phyloP scores from a whole-genome alignment of 2,329 filamentous ascomycete species.

The Furcasterigmium furcatum region DNA sequence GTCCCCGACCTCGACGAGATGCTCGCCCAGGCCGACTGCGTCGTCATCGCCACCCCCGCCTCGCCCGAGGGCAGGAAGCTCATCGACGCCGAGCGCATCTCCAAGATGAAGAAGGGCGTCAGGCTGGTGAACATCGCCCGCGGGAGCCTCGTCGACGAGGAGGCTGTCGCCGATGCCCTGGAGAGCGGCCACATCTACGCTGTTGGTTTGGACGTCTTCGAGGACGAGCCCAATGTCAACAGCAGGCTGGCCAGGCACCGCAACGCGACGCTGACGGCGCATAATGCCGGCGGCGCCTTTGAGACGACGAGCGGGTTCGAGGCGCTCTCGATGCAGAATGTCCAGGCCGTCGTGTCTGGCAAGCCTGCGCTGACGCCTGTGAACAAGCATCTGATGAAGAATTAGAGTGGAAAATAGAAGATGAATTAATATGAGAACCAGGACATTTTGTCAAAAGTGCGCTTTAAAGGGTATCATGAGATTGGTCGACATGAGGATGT shows the following conservation, averaged over 20 bases:
- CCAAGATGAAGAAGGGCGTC: slow-evolving; percentile 45
- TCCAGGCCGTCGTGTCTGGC: slow-evolving; percentile 41
- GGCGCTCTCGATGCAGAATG: slow-evolving; percentile 49
- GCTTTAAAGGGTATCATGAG: no score
- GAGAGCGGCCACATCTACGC: slow-evolving; percentile 9
- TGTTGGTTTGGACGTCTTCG: slow-evolving; percentile 22
- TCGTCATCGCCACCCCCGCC: slow-evolving; percentile 46
- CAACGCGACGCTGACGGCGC: slow-evolving; percentile 43
- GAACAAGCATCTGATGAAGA: slow-evolving; percentile 44
- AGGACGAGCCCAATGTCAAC: slow-evolving; percentile 43
- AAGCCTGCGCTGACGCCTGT: slow-evolving; percentile 46
- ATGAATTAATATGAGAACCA: no score
- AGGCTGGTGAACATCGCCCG: slow-evolving; percentile 55
- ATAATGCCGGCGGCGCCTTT: slow-evolving; percentile 53
- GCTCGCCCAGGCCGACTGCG: slow-evolving; percentile 42
- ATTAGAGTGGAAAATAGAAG: no score
- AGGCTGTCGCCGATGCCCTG: slow-evolving; percentile 11
- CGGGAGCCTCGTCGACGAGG: slow-evolving; percentile 10
- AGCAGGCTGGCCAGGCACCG: slow-evolving; percentile 23
- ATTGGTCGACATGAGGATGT: no score
- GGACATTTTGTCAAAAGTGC: no score
- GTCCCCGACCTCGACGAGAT: slow-evolving; percentile 40
- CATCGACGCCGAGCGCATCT: slow-evolving; percentile 35
- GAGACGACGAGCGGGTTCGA: slow-evolving; percentile 53
- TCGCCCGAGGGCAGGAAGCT: slow-evolving; percentile 36